Base-by-base conservation (phyloP, 2,329 filamentous ascomycete species). In the Colletotrichum brevisporum region DNA sequence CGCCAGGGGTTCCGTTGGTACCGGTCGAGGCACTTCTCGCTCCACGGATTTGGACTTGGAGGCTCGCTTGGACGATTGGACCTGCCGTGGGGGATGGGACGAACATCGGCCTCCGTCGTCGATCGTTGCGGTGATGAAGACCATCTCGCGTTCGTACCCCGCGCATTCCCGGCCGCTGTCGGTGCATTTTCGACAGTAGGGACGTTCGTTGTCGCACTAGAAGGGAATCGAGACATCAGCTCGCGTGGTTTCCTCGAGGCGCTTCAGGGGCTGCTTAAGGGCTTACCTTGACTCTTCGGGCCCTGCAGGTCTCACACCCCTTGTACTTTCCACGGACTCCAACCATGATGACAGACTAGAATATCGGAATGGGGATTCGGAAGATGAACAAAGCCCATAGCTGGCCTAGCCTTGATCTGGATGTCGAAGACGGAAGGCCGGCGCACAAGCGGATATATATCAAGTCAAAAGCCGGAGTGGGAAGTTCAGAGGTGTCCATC, bases 251-350 rank as follows among this genome's bases (percentile, higher is more conserved):
- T 54, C 61, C 64, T 24, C 18, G 43, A 45, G 26, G 10, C n/a
- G 52, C 31, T 16, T 59, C 45, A 27, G 31, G 41, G 50, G 56
- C 43, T 43, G 47, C 50, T 21, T 26, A 72, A 9, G 13, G 54
- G 65, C 83, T 71, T 79, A 89, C 88, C 76, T 88, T 89, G 70
- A 90, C 88, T 76, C 89, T 83, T 59, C 88, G 81, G 31, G 83
- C 80, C 56, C 88, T 82, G 75, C 89, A 90, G 27, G 88, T 90
- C 77, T 89, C 88, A 78, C 88, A 90, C 45, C 88, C 88, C 77
- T 90, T 90, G 76, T 87, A 90, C 77, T 90, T 90, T 59, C 88
- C 88, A 45, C 88, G 84, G 67, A 90, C 88, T 61, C 88, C 88
- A 72, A 90, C 88, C 88, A 90, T 89, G 43, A 64, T 81, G 75